These are phyloP conservation scores for Furcasterigmium sp. DNA, from an alignment of 2,329 filamentous ascomycete species.

Conservation along the genomic window DNA sequence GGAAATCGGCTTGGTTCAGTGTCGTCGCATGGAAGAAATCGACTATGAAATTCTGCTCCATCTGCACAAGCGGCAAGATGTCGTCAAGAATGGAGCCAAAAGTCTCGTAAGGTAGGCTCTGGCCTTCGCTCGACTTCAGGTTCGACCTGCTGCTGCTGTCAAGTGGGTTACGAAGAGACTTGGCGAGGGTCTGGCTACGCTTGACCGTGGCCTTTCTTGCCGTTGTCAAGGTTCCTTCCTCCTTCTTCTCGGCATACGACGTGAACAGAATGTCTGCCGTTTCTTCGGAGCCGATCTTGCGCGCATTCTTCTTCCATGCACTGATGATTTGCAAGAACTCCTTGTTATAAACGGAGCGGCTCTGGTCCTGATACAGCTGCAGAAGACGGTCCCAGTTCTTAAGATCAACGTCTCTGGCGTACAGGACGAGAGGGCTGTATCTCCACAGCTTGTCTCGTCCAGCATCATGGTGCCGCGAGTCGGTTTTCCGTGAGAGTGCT, in stretches of 20 bases:
- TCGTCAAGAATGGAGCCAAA: constrained; percentile 79
- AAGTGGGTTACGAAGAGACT: constrained; percentile 63
- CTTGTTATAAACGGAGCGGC: constrained; percentile 70
- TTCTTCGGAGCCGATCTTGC: constrained; percentile 72
- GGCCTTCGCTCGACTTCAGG: constrained; percentile 56
- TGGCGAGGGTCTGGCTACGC: constrained; percentile 80
- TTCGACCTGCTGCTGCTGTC: constrained; percentile 49
- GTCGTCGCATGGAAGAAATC: constrained; percentile 96
- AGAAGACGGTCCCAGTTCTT: constrained; percentile 78
- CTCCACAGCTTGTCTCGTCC: constrained; percentile 76
- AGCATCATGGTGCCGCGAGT: constrained; percentile 64
- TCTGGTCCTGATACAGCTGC: constrained; percentile 73
- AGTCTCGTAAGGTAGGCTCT: constrained; percentile 71
- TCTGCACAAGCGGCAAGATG: constrained; percentile 74
- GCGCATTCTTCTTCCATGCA: constrained; percentile 74
- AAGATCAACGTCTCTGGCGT: constrained; percentile 77
- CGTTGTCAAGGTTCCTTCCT: constrained; percentile 68
- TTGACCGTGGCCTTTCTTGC: constrained; percentile 92
- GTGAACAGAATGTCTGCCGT: constrained; percentile 77
- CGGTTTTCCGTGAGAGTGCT: constrained; percentile 60
- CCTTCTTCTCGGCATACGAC: constrained; percentile 75
- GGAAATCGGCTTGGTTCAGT: constrained; percentile 73
- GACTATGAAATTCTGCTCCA: constrained; percentile 96
- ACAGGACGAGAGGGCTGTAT: constrained; percentile 82
- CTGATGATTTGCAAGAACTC: constrained; percentile 75